These are phyloP conservation scores for Xylaria grammica DNA, from an alignment of 495 filamentous ascomycete genomes.

Conservation along the genomic window DNA sequence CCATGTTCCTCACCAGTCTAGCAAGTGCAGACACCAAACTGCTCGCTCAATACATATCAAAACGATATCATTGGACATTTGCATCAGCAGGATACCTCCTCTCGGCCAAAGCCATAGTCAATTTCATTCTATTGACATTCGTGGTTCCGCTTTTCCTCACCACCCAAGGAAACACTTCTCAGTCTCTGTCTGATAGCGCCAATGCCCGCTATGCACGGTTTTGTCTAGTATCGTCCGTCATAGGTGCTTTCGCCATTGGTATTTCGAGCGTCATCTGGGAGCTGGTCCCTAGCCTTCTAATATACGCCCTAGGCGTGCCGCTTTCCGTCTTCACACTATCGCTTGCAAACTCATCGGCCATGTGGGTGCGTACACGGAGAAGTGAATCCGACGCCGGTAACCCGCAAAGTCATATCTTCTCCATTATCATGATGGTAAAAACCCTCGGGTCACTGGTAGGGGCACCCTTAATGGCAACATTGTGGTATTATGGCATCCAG, in stretches of 20 bases:
- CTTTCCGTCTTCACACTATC: slow-evolving; percentile 52
- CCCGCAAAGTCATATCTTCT: slow-evolving; percentile 45
- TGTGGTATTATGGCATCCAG: slow-evolving; percentile 45
- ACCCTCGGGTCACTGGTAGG: slow-evolving; percentile 49
- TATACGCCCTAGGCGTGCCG: slow-evolving; percentile 51
- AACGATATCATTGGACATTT: slow-evolving; percentile 47
- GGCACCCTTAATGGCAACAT: slow-evolving; percentile 45
- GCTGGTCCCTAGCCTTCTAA: slow-evolving; percentile 43
- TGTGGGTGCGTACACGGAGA: slow-evolving; percentile 30
- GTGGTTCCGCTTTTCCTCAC: slow-evolving; percentile 43
- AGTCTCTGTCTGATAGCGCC: slow-evolving; percentile 32
- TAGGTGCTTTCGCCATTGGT: slow-evolving; percentile 47
- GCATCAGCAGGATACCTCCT: slow-evolving; percentile 50
- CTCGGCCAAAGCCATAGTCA: slow-evolving; percentile 49
- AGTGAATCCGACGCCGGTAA: slow-evolving; percentile 15
- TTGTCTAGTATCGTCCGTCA: slow-evolving; percentile 44
- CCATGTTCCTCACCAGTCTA: slow-evolving; percentile 50
- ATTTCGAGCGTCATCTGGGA: slow-evolving; percentile 37
- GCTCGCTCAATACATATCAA: slow-evolving; percentile 51
- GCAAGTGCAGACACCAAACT: slow-evolving; percentile 54
- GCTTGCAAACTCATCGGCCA: slow-evolving; percentile 42
- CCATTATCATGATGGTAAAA: slow-evolving; percentile 53
- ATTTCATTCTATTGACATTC: slow-evolving; percentile 45
- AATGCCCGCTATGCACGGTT: slow-evolving; percentile 39
- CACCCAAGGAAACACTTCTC: slow-evolving; percentile 23